Base-by-base conservation (phyloP, 768 basidiomycete species). In the Hygrocybe coccinea region DNA sequence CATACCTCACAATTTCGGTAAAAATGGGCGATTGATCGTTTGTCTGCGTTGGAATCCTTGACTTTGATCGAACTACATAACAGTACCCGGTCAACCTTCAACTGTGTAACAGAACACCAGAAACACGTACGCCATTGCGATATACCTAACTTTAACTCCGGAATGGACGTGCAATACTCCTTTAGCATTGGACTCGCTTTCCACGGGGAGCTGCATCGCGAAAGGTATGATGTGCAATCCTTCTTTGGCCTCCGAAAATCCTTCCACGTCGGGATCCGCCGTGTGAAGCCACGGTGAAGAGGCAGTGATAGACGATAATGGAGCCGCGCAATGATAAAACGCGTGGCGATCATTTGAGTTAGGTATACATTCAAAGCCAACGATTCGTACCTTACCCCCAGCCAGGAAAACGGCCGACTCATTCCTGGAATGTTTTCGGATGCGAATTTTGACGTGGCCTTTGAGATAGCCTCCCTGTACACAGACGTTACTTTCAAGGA, bases 11-110 rank as follows among this genome's bases (percentile, higher is more conserved):
- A 86, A 45, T 84, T 74, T 8, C 93, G 83, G 67, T 94, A 95
- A 68, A 95, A 93, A 69, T 97, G 93, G 3, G 92, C 87, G 34
- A 95, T 86, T 2, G 89, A 90, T 12, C 81, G 77, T 60, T 78
- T 79, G 24, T 75, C 73, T 3, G 81, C 81, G 14, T 76, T 70
- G 2, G 80, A 64, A 52, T 89, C 83, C 67, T 86, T 87, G 55
- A 95, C 79, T 69, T 87, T 87, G 61, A 91, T 71, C 9, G 87
- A 89, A 5, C 89, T 89, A 34, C 3, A n/a, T 9, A 21, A 29
- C 15, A 45, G 3, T 3, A 37, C 22, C 37, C 11, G 21, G 54
- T 21, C 21, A 47, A n/a, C 8, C 5, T 22, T 22, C 22, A 15
- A 29, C 29, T 4, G 29, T 29, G 29, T n/a, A 38, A 24, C 15